These are phyloP conservation scores for Suhomyces maxii DNA, from an alignment of 1,139 yeast genomes.

Conservation along the genomic window DNA sequence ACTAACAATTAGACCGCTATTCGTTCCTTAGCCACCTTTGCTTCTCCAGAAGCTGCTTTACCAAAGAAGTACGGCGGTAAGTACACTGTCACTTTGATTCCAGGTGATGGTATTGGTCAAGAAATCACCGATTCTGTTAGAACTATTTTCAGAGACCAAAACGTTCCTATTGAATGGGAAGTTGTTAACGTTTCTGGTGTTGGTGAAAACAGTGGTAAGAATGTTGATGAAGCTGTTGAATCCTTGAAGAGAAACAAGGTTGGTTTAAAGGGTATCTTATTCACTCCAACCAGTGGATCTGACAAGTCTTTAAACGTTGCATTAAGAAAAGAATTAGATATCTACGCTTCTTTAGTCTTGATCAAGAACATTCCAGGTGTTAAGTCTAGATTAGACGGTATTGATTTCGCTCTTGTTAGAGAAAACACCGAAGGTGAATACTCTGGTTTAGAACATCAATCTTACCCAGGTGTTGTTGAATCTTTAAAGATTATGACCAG, in stretches of 20 bases:
- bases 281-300: slow-evolving; percentile 73
- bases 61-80: slow-evolving; percentile 96
- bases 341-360: slow-evolving; percentile 89
- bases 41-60: slow-evolving; percentile 60
- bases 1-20: slow-evolving; percentile 26
- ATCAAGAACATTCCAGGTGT: slow-evolving; percentile 96
- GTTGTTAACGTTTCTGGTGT: slow-evolving; percentile 85
- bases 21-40: slow-evolving; percentile 52
- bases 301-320: slow-evolving; percentile 86
- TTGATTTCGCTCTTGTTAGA: slow-evolving; percentile 92
- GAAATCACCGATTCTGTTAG: slow-evolving; percentile 94
- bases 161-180: slow-evolving; percentile 94
- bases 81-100: slow-evolving; percentile 88
- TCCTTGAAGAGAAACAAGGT: slow-evolving; percentile 95
- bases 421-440: slow-evolving; percentile 98
- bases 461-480: slow-evolving; percentile 97
- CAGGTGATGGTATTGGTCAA: slow-evolving; percentile 97
- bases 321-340: slow-evolving; percentile 91
- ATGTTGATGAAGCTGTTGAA: slow-evolving; percentile 82
- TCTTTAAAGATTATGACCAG: slow-evolving; percentile 93
- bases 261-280: slow-evolving; percentile 94
- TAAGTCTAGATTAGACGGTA: slow-evolving; percentile 80
- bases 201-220: slow-evolving; percentile 57
- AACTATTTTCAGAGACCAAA: slow-evolving; percentile 80
- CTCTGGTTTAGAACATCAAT: slow-evolving; percentile 97